Evolutionary conservation across 371 early-diverging fungal genomes (phyloP), one percentile per base, ranked within the genome.

Genomic region (Syncephalastrum monosporum): DNA sequence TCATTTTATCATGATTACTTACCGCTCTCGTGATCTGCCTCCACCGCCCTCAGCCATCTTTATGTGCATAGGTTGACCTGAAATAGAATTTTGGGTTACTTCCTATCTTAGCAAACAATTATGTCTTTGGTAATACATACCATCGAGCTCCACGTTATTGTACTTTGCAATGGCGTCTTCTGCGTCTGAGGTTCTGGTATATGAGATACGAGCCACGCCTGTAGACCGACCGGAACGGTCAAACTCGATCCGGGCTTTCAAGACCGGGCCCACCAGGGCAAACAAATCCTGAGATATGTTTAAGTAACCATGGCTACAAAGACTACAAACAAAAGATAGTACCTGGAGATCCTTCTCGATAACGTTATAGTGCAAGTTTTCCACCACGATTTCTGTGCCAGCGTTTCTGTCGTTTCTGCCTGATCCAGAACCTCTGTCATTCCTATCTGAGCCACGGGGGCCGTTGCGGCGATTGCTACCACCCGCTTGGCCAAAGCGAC

Each of bases 161-260:
- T 71, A 78, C 46, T 75, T 78, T 21, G 69, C 55, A 5, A 73
- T 42, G 24, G 79, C 79, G 29, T 59, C 63, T 27, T 71, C 61
- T 2, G 79, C 72, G 53, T 71, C 74, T 15, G 51, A 52, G 12
- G 33, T 25, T 0, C 60, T 53, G 38, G 46, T 33, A 54, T 70
- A 79, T 50, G 47, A 59, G 10, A 79, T 53, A 17, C 50, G 55
- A 10, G 74, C 79, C 21, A 47, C 44, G 47, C 79, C 79, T 1
- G 70, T 79, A 2, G 79, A 79, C 13, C 79, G 65, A 19, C 79
- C 79, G 2, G 75, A 71, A 3, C 55, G 59, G 63, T 79, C 79
- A 60, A 68, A 75, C 2, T 53, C 47, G 14, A 75, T 55, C n/a
- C 60, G 53, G 5, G 72, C 64, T 16, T 58, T 71, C 42, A 63